These are phyloP conservation scores for Phytophthora hybrid DNA, from an alignment of 352 stramenopile species.

Conservation along the genomic window DNA sequence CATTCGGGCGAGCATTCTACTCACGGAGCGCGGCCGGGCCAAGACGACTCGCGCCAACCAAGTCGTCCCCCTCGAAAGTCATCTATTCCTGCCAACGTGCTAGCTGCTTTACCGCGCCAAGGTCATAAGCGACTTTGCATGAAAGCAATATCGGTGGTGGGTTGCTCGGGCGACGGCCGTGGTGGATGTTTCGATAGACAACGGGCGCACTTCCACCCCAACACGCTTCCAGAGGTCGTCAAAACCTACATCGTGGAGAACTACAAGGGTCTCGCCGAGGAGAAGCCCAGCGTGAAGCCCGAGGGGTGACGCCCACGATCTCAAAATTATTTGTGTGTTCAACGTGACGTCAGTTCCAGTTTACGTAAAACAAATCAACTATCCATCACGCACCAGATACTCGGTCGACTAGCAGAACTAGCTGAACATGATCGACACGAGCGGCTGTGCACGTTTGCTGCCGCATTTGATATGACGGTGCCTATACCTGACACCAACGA, in stretches of 20 bases:
- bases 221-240: not conserved
- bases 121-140: slow-evolving; percentile 17
- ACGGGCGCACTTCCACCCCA: slow-evolving; percentile 13
- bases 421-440: no score
- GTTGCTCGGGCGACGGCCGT: slow-evolving; percentile 4
- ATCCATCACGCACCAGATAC: no score
- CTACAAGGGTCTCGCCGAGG: not conserved
- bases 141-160: not conserved
- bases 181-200: slow-evolving; percentile 12
- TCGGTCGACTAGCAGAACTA: no score
- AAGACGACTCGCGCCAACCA: not conserved
- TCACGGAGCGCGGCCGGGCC: no score
- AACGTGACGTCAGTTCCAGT: no score
- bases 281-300: no score
- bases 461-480: not conserved
- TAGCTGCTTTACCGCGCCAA: not conserved
- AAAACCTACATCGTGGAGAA: not conserved
- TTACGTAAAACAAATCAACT: no score
- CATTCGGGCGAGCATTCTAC: no score
- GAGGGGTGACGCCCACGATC: no score
- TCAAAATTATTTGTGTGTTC: no score
- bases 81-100: not conserved
- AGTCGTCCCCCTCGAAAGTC: no score
- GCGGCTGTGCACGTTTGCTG: no score
- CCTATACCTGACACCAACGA: not conserved